phyloP scores from a whole-genome alignment of 345 rosid species.

The Citrus inodora region DNA sequence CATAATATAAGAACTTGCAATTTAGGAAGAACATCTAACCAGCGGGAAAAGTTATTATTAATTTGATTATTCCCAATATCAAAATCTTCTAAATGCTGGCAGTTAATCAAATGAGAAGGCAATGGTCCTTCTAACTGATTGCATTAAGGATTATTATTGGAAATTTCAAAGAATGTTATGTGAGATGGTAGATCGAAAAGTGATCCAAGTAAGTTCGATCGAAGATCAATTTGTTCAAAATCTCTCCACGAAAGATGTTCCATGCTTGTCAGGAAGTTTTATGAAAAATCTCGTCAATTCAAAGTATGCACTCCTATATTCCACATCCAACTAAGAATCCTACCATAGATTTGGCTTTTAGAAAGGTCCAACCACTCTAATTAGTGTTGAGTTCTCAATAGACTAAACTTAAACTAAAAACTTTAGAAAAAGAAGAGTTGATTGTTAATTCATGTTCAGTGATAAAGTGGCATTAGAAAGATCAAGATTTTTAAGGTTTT shows the following conservation, averaged over 20 bases:
- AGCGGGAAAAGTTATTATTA: slow-evolving; percentile 16
- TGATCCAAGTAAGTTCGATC: too few relatives aligned
- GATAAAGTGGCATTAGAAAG: neutral
- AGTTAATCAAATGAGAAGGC: too few relatives aligned
- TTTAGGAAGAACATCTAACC: slow-evolving; percentile 16
- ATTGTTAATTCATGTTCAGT: neutral
- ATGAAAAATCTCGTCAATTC: too few relatives aligned
- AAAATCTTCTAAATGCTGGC: too few relatives aligned
- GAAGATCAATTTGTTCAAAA: neutral
- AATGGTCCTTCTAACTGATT: too few relatives aligned
- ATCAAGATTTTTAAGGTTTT: neutral
- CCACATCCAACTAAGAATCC: neutral
- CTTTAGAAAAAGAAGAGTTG: neutral
- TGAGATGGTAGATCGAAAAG: too few relatives aligned
- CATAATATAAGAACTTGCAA: slow-evolving; percentile 16
- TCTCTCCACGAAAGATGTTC: too few relatives aligned
- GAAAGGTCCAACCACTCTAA: neutral
- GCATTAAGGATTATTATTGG: neutral
- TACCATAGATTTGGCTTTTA: too few relatives aligned
- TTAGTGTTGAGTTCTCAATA: neutral
- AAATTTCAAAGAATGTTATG: too few relatives aligned
- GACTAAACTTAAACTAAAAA: too few relatives aligned
- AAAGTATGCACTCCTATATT: neutral
- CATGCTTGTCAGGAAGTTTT: neutral
- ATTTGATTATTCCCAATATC: neutral